Base-by-base conservation (phyloP, 1,284 basidiomycete genomes). In the Papiliotrema fonsecae region DNA sequence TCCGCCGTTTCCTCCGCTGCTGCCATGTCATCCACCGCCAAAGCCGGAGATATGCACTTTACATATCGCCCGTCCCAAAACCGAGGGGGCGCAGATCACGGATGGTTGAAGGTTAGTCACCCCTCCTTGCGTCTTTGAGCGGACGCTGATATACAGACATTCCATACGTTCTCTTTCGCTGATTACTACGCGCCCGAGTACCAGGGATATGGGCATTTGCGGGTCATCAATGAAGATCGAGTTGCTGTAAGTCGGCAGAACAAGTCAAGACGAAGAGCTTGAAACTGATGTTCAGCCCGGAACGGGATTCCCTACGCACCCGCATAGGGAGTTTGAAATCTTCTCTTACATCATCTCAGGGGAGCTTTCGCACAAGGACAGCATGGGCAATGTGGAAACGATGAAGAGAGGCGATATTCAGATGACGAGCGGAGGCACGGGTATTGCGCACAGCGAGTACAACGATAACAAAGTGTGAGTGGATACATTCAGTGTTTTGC, bases 331-430 rank as follows among this genome's bases (percentile, higher is more conserved):
- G 65, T 88, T 88, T 60, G 90, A 97, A 66, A 97, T 97, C 58
- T 96, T 93, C 76, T 86, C 84, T 1, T 93, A 96, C 86, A 91
- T 51, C 21, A 47, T 52, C 40, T 59, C 55, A 19, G 74, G 74
- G 45, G 64, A 71, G 52, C 65, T 75, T 11, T 62, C 64, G 16
- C 74, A 77, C 73, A 81, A 84, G 73, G 90, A 97, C 74, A 86
- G 82, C 4, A 88, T 96, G 85, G 84, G 85, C 35, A 94, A 96
- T 73, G 78, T 81, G 48, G 93, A 97, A 74, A 77, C 90, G 49
- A 81, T 96, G 64, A 83, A 83, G 64, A 82, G 88, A 14, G 93
- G 92, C 2, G 87, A 90, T 61, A 65, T 97, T 34, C 92, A 97
- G 72, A 83, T 94, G 76, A 96, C 91, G 0, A 87, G 85, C 2